These are phyloP conservation scores for Perkinsus chesapeaki DNA, from an alignment of 169 alveolate species.

Conservation along the genomic window DNA sequence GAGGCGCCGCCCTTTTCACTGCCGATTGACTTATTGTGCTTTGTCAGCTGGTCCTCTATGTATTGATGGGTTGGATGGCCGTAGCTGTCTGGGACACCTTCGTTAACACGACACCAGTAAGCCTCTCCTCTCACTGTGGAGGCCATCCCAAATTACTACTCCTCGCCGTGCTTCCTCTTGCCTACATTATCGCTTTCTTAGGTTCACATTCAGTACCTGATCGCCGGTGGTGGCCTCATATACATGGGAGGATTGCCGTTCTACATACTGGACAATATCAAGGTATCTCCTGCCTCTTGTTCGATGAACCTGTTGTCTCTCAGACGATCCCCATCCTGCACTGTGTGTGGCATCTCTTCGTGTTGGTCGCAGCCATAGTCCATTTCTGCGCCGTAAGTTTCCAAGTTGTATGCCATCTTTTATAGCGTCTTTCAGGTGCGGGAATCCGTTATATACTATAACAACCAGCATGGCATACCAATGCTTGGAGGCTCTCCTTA, in stretches of 20 bases:
- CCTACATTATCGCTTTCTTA: background rate
- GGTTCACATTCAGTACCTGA: background rate
- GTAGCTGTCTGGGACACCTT: background rate
- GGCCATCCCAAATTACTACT: no score
- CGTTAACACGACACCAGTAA: background rate
- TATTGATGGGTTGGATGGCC: background rate
- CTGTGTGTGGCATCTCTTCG: background rate
- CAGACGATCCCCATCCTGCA: background rate
- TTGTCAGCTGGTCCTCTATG: background rate
- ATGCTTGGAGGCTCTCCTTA: background rate
- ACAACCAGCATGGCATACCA: background rate
- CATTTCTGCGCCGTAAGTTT: background rate
- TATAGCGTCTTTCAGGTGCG: background rate
- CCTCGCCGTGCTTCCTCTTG: background rate
- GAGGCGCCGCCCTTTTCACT: background rate
- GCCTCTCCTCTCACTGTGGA: no score
- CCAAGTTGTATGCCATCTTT: background rate
- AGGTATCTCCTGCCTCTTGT: background rate
- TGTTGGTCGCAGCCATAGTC: background rate
- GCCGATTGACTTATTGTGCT: background rate
- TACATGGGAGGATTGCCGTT: background rate
- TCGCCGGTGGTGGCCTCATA: background rate
- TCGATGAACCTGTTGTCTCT: background rate
- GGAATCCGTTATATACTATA: background rate
- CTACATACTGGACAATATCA: background rate